phyloP scores from a whole-genome alignment of 208 protist species.

The Porcisia hertigi region DNA sequence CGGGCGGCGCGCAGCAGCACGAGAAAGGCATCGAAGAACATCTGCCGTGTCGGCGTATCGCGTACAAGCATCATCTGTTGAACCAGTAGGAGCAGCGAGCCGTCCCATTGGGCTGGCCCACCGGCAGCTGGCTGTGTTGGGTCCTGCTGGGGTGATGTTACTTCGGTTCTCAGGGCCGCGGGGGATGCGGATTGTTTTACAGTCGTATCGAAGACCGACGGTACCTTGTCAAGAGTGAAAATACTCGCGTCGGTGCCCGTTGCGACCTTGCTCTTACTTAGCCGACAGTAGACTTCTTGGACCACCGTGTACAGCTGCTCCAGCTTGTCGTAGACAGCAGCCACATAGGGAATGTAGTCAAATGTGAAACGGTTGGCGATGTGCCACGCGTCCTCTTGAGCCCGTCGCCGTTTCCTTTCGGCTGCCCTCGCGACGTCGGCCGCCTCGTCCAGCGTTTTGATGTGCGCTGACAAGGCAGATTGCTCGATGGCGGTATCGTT shows the following conservation, averaged over 20 bases:
- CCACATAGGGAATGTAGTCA: constrained; percentile 64
- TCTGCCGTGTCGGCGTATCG: constrained; percentile 48
- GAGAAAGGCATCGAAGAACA: constrained; percentile 53
- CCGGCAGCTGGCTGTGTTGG: neutral
- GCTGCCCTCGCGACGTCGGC: constrained; percentile 14
- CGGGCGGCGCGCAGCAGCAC: constrained; percentile 69
- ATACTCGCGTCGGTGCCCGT: neutral
- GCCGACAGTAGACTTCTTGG: constrained; percentile 22
- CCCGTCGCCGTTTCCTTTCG: constrained; percentile 17
- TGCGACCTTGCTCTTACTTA: constrained; percentile 10
- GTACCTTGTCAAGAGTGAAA: neutral
- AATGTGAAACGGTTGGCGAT: constrained; percentile 42
- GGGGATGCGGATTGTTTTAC: neutral
- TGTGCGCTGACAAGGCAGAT: constrained; percentile 38
- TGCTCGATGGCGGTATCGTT: constrained; percentile 43
- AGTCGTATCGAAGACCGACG: neutral
- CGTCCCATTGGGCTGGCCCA: constrained; percentile 42
- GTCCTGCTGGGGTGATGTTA: neutral
- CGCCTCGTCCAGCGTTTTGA: constrained; percentile 27
- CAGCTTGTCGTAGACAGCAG: constrained; percentile 63
- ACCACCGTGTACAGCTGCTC: constrained; percentile 51
- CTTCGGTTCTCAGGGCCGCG: neutral
- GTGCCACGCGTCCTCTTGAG: constrained; percentile 43
- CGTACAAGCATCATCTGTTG: constrained; percentile 51
- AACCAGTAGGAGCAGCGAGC: constrained; percentile 46